Percentiles rank a stretch among this genome's conserved stretches.
Conservation (phyloP, 78 protist genomes). For the Dictyostelium citrinum region DNA sequence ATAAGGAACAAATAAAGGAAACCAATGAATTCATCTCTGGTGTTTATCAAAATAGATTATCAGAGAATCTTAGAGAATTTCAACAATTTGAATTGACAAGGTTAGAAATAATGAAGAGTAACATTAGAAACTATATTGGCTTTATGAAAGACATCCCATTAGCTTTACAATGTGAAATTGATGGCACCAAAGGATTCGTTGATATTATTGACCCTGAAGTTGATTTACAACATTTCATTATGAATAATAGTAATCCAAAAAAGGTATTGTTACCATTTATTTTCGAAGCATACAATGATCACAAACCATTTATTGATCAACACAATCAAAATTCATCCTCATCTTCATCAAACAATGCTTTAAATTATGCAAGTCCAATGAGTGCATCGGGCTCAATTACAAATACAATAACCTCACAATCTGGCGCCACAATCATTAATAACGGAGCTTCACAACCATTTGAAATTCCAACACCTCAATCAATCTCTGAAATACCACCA, state of each 20-base stretch:
- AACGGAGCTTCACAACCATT: not conserved
- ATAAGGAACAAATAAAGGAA: constrained; percentile 31
- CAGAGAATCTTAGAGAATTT: constrained; percentile 55
- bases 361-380: not conserved
- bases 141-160: constrained; percentile 29
- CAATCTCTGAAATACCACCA: not conserved
- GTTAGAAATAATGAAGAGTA: constrained; percentile 51
- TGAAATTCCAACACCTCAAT: not conserved
- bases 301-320: not conserved
- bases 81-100: constrained; percentile 73
- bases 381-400: not conserved
- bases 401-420: not conserved
- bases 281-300: constrained; percentile 47
- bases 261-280: constrained; percentile 18
- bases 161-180: constrained; percentile 23
- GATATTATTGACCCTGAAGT: constrained; percentile 53
- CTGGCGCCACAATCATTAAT: not conserved
- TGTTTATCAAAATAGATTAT: constrained; percentile 18
- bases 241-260: not conserved
- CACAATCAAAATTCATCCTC: not conserved
- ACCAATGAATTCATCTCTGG: constrained; percentile 38
- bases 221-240: constrained; percentile 26
- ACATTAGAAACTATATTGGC: constrained; percentile 51
- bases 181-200: not conserved
- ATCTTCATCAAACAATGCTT: not conserved